Base-by-base conservation (phyloP, 495 filamentous ascomycete species). In the Polyplosphaeria fusca region DNA sequence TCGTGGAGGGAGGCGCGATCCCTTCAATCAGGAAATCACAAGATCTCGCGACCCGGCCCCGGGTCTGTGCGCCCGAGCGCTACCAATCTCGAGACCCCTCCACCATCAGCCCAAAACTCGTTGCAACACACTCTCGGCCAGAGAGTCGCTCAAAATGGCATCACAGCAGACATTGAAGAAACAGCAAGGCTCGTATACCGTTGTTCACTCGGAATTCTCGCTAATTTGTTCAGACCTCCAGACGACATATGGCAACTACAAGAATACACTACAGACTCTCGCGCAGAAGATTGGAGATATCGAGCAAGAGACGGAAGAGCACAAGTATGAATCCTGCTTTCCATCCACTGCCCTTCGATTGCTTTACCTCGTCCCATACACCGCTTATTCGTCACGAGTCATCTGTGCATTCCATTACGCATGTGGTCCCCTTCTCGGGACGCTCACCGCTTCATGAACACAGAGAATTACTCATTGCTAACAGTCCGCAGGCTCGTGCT, bases 251-350 rank as follows among this genome's bases (percentile, higher is more conserved):
- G 82, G 83, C 43, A 96, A 87, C 73, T 98, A 90, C 82, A 98
- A 98, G 73, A 94, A 91, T 70, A 88, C 82, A 23, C 83, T 98
- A 47, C 92, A 97, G 75, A 85, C 91, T 63, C 79, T 98, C 60
- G 94, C 93, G 14, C 83, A 88, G 67, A 97, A 96, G 74, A 96
- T 97, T 60, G 93, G 93, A 5, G 91, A 96, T 68, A 86, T 98
- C 47, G 93, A 98, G 73, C 88, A 94, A 68, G 93, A 98, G 66
- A 84, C 88, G 23, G 93, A 98, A 71, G 93, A 98, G 70, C 93
- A 98, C 76, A 97, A 93, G 93, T 98, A 72, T 73, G 87, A 45
- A 23, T 7, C 26, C 16, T 22, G 2, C 27, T 24, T 2, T 35
- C 2, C 26, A 9, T 3, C 3, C 18, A 5, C 37, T 43, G 7